Evolutionary conservation across 768 basidiomycete genomes (phyloP).

Genomic region (Kwoniella bestiolae): DNA sequence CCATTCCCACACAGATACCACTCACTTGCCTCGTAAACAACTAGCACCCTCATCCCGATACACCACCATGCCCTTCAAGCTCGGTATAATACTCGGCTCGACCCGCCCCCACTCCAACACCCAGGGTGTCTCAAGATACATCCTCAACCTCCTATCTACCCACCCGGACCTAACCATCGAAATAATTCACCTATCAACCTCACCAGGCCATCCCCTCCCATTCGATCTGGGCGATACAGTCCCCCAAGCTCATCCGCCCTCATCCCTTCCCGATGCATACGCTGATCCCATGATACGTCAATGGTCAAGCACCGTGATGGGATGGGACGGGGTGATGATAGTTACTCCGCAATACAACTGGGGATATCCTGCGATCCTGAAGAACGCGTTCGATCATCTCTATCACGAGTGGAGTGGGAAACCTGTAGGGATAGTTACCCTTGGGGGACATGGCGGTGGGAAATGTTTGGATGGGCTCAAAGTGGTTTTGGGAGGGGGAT

Average conservation of each 20-base stretch:
- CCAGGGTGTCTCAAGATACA: constrained; percentile 10
- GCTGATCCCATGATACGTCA: constrained; percentile 48
- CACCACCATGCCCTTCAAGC: constrained; percentile 7
- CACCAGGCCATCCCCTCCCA: constrained; percentile 27
- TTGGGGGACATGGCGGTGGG: constrained; percentile 57
- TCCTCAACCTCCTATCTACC: constrained; percentile 10
- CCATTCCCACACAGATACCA: too few relatives aligned
- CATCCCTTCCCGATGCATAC: constrained; percentile 37
- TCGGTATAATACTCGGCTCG: constrained; percentile 30
- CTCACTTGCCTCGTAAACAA: too few relatives aligned
- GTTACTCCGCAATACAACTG: constrained; percentile 61
- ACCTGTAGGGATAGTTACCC: constrained; percentile 57
- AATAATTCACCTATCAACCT: constrained; percentile 12
- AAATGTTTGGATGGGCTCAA: constrained; percentile 51
- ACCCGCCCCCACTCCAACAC: constrained; percentile 23
- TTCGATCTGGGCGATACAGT: constrained; percentile 2
- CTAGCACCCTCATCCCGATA: too few relatives aligned
- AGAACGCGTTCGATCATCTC: constrained; percentile 60
- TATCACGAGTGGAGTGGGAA: constrained; percentile 59
- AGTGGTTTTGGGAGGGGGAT: constrained; percentile 47
- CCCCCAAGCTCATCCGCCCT: constrained; percentile 14
- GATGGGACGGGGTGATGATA: constrained; percentile 57
- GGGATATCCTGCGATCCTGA: constrained; percentile 58
- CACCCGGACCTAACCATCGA: constrained; percentile 13
- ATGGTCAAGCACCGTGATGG: constrained; percentile 54